phyloP scores from a whole-genome alignment of 1,284 basidiomycete species.

The Puccinia coronata region DNA sequence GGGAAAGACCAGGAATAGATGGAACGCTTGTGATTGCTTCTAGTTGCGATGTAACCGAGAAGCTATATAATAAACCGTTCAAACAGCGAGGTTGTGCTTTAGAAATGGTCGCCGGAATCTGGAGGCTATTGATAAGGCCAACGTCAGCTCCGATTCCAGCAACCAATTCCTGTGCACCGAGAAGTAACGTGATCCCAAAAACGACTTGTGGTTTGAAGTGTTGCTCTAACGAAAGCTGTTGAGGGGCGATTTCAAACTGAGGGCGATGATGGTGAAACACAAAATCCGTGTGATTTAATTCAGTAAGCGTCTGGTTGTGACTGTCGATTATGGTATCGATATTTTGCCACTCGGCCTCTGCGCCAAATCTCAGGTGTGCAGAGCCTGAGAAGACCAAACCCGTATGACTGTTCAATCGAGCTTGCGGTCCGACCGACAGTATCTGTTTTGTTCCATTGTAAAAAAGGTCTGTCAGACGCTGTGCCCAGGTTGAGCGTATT shows the following conservation, averaged over 20 bases:
- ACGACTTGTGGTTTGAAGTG: conserved; percentile 44
- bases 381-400: conserved; percentile 36
- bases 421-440: conserved; percentile 42
- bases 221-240: conserved; percentile 25
- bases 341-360: conserved; percentile 27
- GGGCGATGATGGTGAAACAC: conserved; percentile 17
- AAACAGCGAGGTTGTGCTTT: not conserved
- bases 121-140: conserved; percentile 19
- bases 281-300: conserved; percentile 1
- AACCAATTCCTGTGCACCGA: not conserved
- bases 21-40: conserved; percentile 24
- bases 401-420: conserved; percentile 24
- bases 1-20: not conserved
- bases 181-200: conserved; percentile 29
- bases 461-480: not conserved
- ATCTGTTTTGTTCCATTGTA: conserved; percentile 2
- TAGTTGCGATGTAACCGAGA: conserved; percentile 8
- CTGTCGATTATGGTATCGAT: conserved; percentile 28
- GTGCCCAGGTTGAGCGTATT: too few species aligned
- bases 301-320: not conserved
- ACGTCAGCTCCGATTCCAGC: conserved; percentile 37
- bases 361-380: conserved; percentile 32
- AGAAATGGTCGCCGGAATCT: not conserved
- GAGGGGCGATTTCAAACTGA: conserved; percentile 25
- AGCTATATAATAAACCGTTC: conserved; percentile 29